Base-by-base conservation (phyloP, 352 stramenopile genomes). In the Phytophthora melonis region DNA sequence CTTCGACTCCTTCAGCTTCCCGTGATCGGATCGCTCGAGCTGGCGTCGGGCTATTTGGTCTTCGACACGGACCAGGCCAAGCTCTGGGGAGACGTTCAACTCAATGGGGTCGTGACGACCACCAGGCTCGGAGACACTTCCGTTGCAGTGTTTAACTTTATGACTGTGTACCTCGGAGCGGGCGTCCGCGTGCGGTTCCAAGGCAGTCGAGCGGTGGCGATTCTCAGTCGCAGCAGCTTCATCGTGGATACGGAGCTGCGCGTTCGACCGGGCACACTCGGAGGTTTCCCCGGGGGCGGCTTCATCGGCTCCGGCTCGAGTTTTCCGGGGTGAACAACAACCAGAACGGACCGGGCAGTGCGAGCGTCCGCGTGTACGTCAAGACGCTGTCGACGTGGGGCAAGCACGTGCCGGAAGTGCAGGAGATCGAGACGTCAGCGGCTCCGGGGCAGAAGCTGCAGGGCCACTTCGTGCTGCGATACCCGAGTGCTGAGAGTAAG, bases 141-240 rank as follows among this genome's bases (percentile, higher is more conserved):
- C 16, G 94, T 99, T 63, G 96, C 96, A 0, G 76, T 99, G 1
- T 99, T 98, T 81, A 98, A 98, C 63, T 99, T 99, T 70, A 94
- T 99, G 77, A 97, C 85, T 8, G 90, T 99, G 27, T 95, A 96
- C 71, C 81, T 99, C 32, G 86, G 85, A 16, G 63, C 68, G 19
- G 79, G 92, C 43, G 94, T 99, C 0, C 80, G 78, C 13, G 81
- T 99, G 5, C 85, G 86, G 8, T 80, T 99, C 11, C 87, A 92
- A 50, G 97, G 97, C 16, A 86, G 87, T 32, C 82, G 94, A 55
- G 89, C 97, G 1, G 77, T 99, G 58, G 88, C 83, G 3, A 87
- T 99, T 60, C 71, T 98, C 30, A 98, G 91, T 69, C 88, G 94
- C 14, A 98, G 92, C 63, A 98, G 91, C 53, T 84, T 96, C 55